Conservation (phyloP, 306 rosid genomes). For the Citrullus amarus region DNA sequence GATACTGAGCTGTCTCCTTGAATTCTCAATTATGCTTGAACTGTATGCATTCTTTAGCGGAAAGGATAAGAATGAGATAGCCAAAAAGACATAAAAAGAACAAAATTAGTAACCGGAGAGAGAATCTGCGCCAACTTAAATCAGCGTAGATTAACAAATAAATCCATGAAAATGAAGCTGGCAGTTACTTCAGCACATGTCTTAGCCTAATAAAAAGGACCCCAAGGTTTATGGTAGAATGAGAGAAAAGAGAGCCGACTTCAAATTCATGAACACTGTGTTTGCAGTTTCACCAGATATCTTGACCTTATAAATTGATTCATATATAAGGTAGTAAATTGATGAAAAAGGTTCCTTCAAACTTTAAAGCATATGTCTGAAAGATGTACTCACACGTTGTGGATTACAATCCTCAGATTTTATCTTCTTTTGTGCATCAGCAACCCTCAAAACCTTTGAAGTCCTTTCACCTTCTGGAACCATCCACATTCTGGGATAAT, state of each 20-base stretch:
- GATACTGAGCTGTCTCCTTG: background rate
- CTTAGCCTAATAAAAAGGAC: background rate
- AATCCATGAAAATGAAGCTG: background rate
- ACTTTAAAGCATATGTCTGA: background rate
- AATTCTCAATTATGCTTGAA: background rate
- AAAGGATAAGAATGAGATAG: background rate
- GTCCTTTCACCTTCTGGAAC: slow-evolving; percentile 37
- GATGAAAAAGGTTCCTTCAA: background rate
- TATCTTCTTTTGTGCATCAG: slow-evolving; percentile 15
- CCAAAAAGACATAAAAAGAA: background rate
- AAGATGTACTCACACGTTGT: background rate
- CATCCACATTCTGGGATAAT: slow-evolving; percentile 49
- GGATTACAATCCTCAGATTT: background rate
- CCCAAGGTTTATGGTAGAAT: background rate
- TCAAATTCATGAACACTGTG: background rate
- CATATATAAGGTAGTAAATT: background rate
- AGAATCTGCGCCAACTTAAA: background rate
- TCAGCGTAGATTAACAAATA: background rate
- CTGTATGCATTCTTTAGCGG: background rate
- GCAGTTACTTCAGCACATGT: background rate
- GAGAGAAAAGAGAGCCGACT: background rate
- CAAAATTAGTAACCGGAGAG: background rate
- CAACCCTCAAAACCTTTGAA: slow-evolving; percentile 24
- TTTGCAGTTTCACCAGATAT: background rate
- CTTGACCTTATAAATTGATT: background rate